phyloP scores from a whole-genome alignment of 805 yeast genomes.

The Yarrowia osloensis region DNA sequence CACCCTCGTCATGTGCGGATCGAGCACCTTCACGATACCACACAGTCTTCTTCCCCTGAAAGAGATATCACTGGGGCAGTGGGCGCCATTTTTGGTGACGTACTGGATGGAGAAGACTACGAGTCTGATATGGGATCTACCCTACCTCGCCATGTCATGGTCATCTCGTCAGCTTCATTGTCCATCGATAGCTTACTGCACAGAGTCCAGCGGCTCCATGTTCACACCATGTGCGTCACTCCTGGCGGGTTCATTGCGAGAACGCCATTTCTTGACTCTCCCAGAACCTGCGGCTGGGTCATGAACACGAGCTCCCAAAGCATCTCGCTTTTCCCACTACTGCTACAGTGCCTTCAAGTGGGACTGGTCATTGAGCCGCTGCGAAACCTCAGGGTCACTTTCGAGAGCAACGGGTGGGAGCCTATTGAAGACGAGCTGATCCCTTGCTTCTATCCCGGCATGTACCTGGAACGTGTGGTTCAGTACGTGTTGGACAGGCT shows the following conservation, averaged over 20 bases:
- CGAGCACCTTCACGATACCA: slow-evolving; percentile 5
- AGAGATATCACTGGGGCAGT: slow-evolving; percentile 9
- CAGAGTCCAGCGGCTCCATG: slow-evolving; percentile 2
- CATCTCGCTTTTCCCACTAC: background rate
- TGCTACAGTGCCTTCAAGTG: background rate
- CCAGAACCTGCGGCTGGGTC: slow-evolving; percentile 18
- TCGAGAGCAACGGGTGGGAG: slow-evolving; percentile 21
- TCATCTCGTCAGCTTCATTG: slow-evolving; percentile 7
- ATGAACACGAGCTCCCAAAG: slow-evolving; percentile 3
- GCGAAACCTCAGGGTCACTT: background rate
- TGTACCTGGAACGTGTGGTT: slow-evolving; percentile 21
- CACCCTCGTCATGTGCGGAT: slow-evolving; percentile 5
- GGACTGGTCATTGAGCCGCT: slow-evolving; percentile 19
- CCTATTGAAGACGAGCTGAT: slow-evolving; percentile 16
- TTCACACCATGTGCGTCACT: slow-evolving; percentile 15
- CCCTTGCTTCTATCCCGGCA: slow-evolving; percentile 17
- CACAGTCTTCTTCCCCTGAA: background rate
- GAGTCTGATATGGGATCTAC: background rate
- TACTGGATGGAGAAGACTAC: background rate
- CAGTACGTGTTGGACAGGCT: background rate
- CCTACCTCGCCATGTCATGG: slow-evolving; percentile 9
- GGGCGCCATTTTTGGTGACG: slow-evolving; percentile 1
- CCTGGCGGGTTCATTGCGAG: slow-evolving; percentile 1
- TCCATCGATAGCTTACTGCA: background rate
- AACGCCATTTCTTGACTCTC: slow-evolving; percentile 1